A percentile compares a stretch with the other conserved stretches of the same genome.
Conservation (phyloP, 306 rosid genomes). For the Parietaria judaica region DNA sequence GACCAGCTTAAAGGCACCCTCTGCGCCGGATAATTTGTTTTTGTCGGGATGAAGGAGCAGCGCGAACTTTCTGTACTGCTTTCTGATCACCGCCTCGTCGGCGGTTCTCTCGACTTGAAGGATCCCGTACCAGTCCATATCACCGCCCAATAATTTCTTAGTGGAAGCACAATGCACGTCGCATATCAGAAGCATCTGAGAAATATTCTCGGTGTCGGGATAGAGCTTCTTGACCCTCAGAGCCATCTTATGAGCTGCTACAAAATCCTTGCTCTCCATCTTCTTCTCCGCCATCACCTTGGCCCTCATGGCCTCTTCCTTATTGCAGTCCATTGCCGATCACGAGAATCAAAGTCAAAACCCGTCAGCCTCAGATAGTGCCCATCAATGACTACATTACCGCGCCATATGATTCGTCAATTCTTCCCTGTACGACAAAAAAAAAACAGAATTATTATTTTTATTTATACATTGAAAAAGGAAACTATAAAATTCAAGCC, state of each 20-base stretch:
- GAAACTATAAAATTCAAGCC: too few relatives aligned
- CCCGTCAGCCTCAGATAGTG: conserved; percentile 6
- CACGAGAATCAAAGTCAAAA: conserved; percentile 25
- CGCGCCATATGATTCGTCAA: conserved; percentile 6
- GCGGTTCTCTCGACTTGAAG: conserved; percentile 67
- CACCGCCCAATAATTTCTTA: conserved; percentile 44
- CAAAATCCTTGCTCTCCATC: conserved; percentile 76
- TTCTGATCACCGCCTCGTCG: conserved; percentile 63
- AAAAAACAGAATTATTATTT: too few relatives aligned
- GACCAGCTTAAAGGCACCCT: conserved; percentile 89
- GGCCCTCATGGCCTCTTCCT: conserved; percentile 92
- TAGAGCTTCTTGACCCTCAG: conserved; percentile 61
- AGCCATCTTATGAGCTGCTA: conserved; percentile 58
- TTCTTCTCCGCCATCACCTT: conserved; percentile 67
- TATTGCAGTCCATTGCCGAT: conserved; percentile 72
- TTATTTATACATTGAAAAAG: too few relatives aligned
- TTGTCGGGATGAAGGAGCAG: conserved; percentile 97
- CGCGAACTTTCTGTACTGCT: conserved; percentile 83
- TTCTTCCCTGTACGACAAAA: conserved; percentile 8
- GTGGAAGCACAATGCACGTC: conserved; percentile 80
- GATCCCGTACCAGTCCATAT: conserved; percentile 71
- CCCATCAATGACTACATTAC: conserved; percentile 22
- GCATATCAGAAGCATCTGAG: conserved; percentile 77
- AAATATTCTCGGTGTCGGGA: conserved; percentile 70
- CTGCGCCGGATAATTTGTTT: conserved; percentile 88